Percentiles rank a stretch among this genome's conserved stretches.
phyloP scores from a whole-genome alignment of 2,329 filamentous ascomycete genomes.

The Triangularia verruculosa region DNA sequence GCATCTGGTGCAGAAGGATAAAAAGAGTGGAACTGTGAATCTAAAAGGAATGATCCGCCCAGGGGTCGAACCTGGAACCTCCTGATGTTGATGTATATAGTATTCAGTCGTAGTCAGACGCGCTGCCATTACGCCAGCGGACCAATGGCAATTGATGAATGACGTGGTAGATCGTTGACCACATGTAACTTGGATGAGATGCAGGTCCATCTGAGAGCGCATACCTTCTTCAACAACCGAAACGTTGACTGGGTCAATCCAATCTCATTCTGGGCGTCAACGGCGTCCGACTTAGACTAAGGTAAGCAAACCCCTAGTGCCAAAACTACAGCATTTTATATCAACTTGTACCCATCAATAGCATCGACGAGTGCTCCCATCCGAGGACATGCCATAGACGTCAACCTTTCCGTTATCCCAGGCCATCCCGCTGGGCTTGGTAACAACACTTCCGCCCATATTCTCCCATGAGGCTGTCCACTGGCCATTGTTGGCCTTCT shows the following conservation, averaged over 20 bases:
- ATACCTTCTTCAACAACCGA: no score
- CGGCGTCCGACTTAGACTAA: no score
- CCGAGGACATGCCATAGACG: slow-evolving; percentile 22
- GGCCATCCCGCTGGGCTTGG: slow-evolving; percentile 20
- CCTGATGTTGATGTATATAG: not conserved
- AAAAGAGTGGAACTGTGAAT: not conserved
- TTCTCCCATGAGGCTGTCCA: slow-evolving; percentile 30
- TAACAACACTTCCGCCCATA: slow-evolving; percentile 29
- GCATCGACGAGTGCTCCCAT: slow-evolving; percentile 22
- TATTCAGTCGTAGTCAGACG: slow-evolving; percentile 6
- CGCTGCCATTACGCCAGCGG: slow-evolving; percentile 11
- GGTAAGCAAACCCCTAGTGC: no score
- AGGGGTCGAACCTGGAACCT: slow-evolving; percentile 12
- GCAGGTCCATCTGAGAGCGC: no score
- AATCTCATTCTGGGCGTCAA: no score
- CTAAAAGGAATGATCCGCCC: slow-evolving; percentile 2
- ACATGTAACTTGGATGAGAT: no score
- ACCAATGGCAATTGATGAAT: not conserved
- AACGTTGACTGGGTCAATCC: no score
- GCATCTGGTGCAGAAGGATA: no score
- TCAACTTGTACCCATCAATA: no score
- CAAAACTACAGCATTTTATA: no score
- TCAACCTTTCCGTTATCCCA: slow-evolving; percentile 26
- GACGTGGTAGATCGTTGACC: no score
- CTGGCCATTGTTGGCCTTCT: slow-evolving; percentile 17